These are phyloP conservation scores for Boeremia exigua DNA, from an alignment of 2,329 filamentous ascomycete species.

Conservation along the genomic window DNA sequence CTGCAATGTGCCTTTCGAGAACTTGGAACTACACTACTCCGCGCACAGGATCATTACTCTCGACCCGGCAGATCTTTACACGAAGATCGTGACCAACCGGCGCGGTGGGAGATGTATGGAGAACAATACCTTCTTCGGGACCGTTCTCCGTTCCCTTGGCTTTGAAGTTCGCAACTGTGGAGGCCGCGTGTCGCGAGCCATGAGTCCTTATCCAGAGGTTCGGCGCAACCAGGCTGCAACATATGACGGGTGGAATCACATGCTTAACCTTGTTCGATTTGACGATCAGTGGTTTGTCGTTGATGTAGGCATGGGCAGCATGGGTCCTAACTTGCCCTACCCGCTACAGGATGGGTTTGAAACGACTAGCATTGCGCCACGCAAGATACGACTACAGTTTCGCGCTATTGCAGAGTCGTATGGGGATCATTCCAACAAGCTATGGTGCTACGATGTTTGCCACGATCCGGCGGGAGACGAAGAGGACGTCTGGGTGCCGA, in stretches of 20 bases:
- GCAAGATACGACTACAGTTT: conserved; percentile 11
- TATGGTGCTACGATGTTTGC: conserved; percentile 24
- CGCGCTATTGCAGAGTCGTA: conserved; percentile 23
- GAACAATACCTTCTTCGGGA: conserved; percentile 59
- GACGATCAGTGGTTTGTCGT: conserved; percentile 30
- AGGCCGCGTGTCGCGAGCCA: conserved; percentile 20
- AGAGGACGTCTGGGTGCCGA: conserved; percentile 15
- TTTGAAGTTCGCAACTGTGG: conserved; percentile 44
- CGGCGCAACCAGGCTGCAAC: conserved; percentile 14
- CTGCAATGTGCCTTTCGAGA: conserved; percentile 14
- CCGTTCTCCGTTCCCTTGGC: conserved; percentile 57
- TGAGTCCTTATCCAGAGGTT: conserved; percentile 20
- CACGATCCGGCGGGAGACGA: neutral
- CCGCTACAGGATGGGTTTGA: conserved; percentile 17
- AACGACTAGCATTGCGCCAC: conserved; percentile 18
- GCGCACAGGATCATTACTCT: conserved; percentile 48
- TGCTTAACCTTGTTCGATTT: conserved; percentile 49
- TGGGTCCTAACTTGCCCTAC: conserved; percentile 20
- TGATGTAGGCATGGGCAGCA: conserved; percentile 46
- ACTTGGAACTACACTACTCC: conserved; percentile 45
- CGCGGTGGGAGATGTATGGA: conserved; percentile 65
- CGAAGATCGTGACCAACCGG: conserved; percentile 52
- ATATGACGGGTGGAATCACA: conserved; percentile 43
- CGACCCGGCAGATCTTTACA: conserved; percentile 53
- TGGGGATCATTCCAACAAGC: conserved; percentile 5